Percentiles rank a stretch among this genome's conserved stretches.
Evolutionary conservation across 305 asterid genomes (phyloP).

Genomic region (Solanum hybrid): DNA sequence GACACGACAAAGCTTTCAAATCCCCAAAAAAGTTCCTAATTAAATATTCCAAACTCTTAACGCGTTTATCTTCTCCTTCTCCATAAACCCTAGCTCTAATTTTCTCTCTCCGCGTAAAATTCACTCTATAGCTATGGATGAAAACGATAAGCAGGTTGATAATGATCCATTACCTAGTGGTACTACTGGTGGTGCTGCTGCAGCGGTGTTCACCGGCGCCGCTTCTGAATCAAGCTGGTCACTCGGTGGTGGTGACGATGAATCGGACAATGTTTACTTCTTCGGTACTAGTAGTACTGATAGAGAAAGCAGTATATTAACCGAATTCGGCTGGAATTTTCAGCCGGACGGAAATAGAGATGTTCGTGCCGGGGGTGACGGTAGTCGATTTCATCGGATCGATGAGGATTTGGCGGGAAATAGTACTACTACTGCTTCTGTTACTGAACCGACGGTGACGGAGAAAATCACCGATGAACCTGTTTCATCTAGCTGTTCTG

Average conservation of each 20-base stretch:
- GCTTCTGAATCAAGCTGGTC: conserved; percentile 33
- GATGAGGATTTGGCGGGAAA: conserved; percentile 21
- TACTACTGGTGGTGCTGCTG: background rate
- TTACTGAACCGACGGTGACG: background rate
- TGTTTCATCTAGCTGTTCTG: conserved; percentile 56
- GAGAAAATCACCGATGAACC: conserved; percentile 9
- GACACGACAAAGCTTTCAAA: conserved; percentile 31
- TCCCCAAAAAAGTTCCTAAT: background rate
- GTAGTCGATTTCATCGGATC: conserved; percentile 12
- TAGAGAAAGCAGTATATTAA: conserved; percentile 28
- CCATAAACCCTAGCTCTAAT: conserved; percentile 35
- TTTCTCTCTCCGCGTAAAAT: conserved; percentile 20
- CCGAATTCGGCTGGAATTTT: conserved; percentile 62
- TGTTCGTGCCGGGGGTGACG: background rate
- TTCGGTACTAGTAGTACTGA: conserved; percentile 1
- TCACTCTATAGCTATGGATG: conserved; percentile 7
- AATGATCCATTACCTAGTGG: conserved; percentile 18
- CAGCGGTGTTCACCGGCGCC: conserved; percentile 4
- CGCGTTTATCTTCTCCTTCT: conserved; percentile 28
- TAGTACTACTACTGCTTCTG: background rate
- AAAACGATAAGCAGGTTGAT: conserved; percentile 18
- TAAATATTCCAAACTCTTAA: conserved; percentile 17
- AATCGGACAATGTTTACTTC: conserved; percentile 24
- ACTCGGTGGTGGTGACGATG: conserved; percentile 5
- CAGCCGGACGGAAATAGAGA: conserved; percentile 10